Conservation (phyloP, 192 early-diverging fungal genomes). For the Phlyctochytrium planicorne region DNA sequence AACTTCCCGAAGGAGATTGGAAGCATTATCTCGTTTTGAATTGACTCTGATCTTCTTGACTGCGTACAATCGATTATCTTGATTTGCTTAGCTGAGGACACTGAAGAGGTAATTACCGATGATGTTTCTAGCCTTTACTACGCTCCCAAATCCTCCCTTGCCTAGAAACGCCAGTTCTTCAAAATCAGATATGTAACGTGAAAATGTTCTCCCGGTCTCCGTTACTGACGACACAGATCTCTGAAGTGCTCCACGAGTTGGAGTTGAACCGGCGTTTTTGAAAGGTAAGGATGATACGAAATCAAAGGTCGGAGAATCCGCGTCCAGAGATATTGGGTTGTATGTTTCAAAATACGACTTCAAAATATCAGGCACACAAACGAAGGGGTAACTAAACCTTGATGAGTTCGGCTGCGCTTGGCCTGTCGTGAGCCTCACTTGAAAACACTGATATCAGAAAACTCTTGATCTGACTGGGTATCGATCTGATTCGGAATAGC, state of each 20-base stretch:
- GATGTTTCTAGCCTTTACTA: constrained; percentile 87
- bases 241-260: constrained; percentile 24
- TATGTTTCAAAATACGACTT: too few species aligned
- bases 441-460: constrained; percentile 64
- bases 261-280: constrained; percentile 7
- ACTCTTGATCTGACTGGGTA: constrained; percentile 49
- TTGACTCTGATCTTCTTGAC: constrained; percentile 90
- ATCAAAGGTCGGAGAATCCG: constrained; percentile 30
- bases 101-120: constrained; percentile 59
- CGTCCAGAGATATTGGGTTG: constrained; percentile 57
- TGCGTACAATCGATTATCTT: constrained; percentile 71
- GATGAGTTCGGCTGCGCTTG: constrained; percentile 72
- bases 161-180: constrained; percentile 51
- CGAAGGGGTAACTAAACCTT: too few species aligned
- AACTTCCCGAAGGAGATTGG: constrained; percentile 89
- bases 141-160: constrained; percentile 85
- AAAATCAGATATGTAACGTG: constrained; percentile 50
- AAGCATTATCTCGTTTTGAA: constrained; percentile 69
- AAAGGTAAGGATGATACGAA: background rate
- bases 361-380: too few species aligned
- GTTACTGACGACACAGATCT: too few species aligned
- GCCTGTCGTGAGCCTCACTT: constrained; percentile 66
- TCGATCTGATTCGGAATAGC: background rate
- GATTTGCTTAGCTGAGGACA: background rate
- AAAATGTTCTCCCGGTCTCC: constrained; percentile 19